These are phyloP conservation scores for Rhodosporidiobolus sp. DNA, from an alignment of 768 basidiomycete genomes.

Conservation along the genomic window DNA sequence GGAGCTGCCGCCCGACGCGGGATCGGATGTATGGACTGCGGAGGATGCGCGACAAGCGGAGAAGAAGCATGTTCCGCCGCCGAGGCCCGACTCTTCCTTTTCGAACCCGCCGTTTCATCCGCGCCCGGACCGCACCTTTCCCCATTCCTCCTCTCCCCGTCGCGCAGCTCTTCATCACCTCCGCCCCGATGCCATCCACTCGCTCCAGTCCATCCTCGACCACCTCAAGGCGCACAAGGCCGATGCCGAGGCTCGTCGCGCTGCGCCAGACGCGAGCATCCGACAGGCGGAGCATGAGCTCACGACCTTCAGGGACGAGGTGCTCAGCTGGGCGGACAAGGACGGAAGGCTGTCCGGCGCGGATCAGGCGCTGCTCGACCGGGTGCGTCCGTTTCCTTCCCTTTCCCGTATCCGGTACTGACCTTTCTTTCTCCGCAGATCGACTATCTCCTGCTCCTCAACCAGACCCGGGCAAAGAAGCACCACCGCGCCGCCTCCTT, in stretches of 20 bases:
- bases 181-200: background rate
- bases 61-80: no score
- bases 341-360: background rate
- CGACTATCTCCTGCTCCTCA: slow-evolving; percentile 6
- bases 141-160: background rate
- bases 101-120: background rate
- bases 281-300: background rate
- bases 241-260: background rate
- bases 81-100: background rate
- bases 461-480: background rate
- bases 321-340: background rate
- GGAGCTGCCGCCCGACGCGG: background rate
- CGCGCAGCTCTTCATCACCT: background rate
- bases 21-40: background rate
- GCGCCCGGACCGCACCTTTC: background rate
- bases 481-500: background rate
- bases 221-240: background rate
- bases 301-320: background rate
- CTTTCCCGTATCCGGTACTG: background rate
- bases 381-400: background rate
- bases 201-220: background rate
- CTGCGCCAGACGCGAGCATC: background rate
- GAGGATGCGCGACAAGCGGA: background rate
- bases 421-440: background rate
- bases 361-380: background rate